Conservation (phyloP, 106 monocot species). For the Acorus calamus region DNA sequence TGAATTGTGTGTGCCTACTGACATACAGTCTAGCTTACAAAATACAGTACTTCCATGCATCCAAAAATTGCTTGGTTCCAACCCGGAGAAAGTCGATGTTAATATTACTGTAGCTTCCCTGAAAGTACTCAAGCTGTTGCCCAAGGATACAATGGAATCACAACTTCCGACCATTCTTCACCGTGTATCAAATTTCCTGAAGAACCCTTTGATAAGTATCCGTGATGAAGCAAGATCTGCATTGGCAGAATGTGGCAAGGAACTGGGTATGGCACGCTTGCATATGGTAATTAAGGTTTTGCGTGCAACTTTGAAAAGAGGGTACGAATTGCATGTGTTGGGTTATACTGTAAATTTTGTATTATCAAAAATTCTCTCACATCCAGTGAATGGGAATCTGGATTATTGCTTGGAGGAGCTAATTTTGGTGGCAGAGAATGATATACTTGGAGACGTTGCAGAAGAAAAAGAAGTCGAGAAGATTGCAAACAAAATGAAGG, state of each 20-base stretch:
- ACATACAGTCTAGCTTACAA: slow-evolving; percentile 42
- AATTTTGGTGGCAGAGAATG: slow-evolving; percentile 52
- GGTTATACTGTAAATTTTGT: slow-evolving; percentile 82
- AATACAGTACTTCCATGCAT: slow-evolving; percentile 46
- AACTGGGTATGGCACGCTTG: slow-evolving; percentile 59
- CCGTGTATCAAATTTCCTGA: slow-evolving; percentile 68
- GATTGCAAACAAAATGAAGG: slow-evolving; percentile 97
- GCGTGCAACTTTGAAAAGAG: slow-evolving; percentile 67
- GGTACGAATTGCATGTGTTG: slow-evolving; percentile 85
- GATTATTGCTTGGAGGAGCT: slow-evolving; percentile 93
- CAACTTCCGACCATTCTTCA: slow-evolving; percentile 71
- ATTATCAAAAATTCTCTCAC: slow-evolving; percentile 33
- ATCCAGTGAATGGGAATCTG: slow-evolving; percentile 33
- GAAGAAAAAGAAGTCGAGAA: slow-evolving; percentile 91
- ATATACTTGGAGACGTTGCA: slow-evolving; percentile 84
- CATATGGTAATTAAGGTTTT: slow-evolving; percentile 58
- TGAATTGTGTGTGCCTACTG: slow-evolving; percentile 12
- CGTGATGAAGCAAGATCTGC: slow-evolving; percentile 85
- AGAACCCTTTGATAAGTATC: slow-evolving; percentile 62
- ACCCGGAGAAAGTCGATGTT: slow-evolving; percentile 74
- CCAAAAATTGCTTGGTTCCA: slow-evolving; percentile 43
- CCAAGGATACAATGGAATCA: slow-evolving; percentile 50
- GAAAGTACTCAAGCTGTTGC: slow-evolving; percentile 76
- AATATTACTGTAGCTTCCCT: slow-evolving; percentile 62
- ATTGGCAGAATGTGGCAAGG: slow-evolving; percentile 65